Percentiles rank a stretch among this genome's conserved stretches.
Evolutionary conservation across 257 asterid genomes (phyloP).

Genomic region (Solanum tarijense): DNA sequence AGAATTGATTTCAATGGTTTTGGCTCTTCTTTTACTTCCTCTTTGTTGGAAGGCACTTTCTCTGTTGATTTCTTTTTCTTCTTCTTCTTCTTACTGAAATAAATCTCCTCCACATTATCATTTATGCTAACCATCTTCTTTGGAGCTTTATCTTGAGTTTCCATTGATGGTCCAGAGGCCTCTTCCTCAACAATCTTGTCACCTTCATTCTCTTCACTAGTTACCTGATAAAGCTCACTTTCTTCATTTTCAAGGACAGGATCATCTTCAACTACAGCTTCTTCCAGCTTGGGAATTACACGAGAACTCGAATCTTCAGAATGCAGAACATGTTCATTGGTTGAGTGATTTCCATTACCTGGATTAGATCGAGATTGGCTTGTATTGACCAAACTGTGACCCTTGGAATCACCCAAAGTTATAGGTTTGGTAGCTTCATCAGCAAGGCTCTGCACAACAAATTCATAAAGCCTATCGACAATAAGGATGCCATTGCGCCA

Average conservation of each 20-base stretch:
- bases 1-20: slow-evolving; percentile 18
- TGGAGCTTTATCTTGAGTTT: slow-evolving; percentile 4
- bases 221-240: neutral
- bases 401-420: slow-evolving; percentile 3
- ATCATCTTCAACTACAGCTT: neutral
- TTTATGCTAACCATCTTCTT: slow-evolving; percentile 26
- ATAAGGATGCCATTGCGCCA: neutral
- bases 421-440: slow-evolving; percentile 13
- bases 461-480: neutral
- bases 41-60: neutral
- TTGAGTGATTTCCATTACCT: neutral
- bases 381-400: neutral
- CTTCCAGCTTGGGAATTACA: neutral
- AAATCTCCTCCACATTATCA: slow-evolving; percentile 15
- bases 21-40: neutral
- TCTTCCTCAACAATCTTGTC: neutral
- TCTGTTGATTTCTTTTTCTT: neutral
- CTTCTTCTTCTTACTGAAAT: neutral
- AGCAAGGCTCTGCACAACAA: neutral
- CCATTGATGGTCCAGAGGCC: neutral
- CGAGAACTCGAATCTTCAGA: neutral
- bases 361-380: neutral
- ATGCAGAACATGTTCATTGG: neutral
- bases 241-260: neutral
- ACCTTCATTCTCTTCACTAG: neutral